Evolutionary conservation across 768 basidiomycete genomes (phyloP).

Genomic region (Lentinula raphanica): DNA sequence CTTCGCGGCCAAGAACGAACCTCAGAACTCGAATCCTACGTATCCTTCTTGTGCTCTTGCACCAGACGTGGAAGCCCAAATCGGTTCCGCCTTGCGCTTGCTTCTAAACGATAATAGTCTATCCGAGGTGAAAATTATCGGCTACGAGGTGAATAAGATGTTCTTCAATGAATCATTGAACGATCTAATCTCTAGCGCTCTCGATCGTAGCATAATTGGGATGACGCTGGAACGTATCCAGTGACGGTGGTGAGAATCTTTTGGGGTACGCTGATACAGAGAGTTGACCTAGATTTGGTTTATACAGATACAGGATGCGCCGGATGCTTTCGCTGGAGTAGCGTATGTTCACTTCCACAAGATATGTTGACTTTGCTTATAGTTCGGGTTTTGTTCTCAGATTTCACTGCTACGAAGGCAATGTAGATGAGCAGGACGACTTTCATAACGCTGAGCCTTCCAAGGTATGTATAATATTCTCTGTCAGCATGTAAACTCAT

Average conservation of each 20-base stretch:
- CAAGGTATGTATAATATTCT: conserved; percentile 25
- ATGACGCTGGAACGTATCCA: conserved; percentile 41
- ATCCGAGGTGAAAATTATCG: conserved; percentile 37
- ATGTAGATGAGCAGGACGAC: conserved; percentile 29
- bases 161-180: conserved; percentile 8
- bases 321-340: conserved; percentile 38
- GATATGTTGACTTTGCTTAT: background rate
- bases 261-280: background rate
- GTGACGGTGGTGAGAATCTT: conserved; percentile 26
- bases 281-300: background rate
- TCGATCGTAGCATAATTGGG: conserved; percentile 39
- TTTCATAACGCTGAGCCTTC: conserved; percentile 40
- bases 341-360: conserved; percentile 10
- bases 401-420: conserved; percentile 21
- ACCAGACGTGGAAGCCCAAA: too few species aligned
- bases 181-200: conserved; percentile 21
- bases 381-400: background rate
- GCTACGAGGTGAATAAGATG: conserved; percentile 27
- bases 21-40: too few species aligned
- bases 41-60: too few species aligned
- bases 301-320: conserved; percentile 32
- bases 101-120: conserved; percentile 42
- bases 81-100: too few species aligned
- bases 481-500: background rate
- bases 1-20: too few species aligned